phyloP scores from a whole-genome alignment of 2,329 filamentous ascomycete genomes.

The Aspergillus sp. region DNA sequence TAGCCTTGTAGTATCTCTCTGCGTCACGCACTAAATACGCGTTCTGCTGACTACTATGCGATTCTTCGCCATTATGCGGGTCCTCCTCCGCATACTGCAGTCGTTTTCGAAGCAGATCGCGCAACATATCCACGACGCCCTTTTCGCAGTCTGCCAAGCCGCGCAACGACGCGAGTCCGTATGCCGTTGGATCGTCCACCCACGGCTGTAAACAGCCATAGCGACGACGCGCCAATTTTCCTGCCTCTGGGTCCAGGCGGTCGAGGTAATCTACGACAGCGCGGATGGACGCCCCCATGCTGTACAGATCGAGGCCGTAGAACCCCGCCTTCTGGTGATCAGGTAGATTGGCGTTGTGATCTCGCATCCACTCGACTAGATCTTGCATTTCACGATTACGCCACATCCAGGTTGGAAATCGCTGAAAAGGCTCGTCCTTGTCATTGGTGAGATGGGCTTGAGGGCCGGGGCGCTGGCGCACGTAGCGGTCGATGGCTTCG shows the following conservation, averaged over 20 bases:
- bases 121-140: slow-evolving; percentile 50
- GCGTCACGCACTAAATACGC: slow-evolving; percentile 53
- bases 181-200: slow-evolving; percentile 53
- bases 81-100: slow-evolving; percentile 43
- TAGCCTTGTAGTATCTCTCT: slow-evolving; percentile 55
- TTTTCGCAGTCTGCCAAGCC: slow-evolving; percentile 51
- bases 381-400: slow-evolving; percentile 55
- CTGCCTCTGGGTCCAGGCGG: slow-evolving; percentile 46
- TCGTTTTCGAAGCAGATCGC: slow-evolving; percentile 46
- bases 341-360: slow-evolving; percentile 42
- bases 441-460: slow-evolving; percentile 32
- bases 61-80: slow-evolving; percentile 48
- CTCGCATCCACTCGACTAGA: slow-evolving; percentile 55
- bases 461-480: slow-evolving; percentile 48
- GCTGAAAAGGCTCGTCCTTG: slow-evolving; percentile 46
- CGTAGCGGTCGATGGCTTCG: slow-evolving; percentile 54
- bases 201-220: slow-evolving; percentile 53
- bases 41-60: slow-evolving; percentile 54
- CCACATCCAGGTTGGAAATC: slow-evolving; percentile 61
- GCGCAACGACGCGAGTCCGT: slow-evolving; percentile 48
- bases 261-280: slow-evolving; percentile 55
- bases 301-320: slow-evolving; percentile 57
- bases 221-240: slow-evolving; percentile 46
- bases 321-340: slow-evolving; percentile 42
- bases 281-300: slow-evolving; percentile 49